Percentiles rank a stretch among this genome's conserved stretches.
phyloP scores from a whole-genome alignment of 2,329 filamentous ascomycete species.

The Hypoxylon sp. region DNA sequence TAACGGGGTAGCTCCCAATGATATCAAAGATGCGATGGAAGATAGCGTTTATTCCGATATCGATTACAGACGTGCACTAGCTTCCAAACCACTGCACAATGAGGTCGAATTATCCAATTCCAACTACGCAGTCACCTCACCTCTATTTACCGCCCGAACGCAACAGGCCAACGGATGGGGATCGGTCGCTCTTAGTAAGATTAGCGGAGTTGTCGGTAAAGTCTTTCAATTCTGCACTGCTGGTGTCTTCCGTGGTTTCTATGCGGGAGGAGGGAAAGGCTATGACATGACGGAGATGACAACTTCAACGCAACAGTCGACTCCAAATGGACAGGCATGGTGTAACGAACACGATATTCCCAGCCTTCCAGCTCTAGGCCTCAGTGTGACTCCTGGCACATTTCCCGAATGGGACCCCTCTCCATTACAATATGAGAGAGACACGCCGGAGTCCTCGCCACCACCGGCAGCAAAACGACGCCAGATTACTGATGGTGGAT shows the following conservation, averaged over 20 bases:
- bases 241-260: conserved; percentile 84
- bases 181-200: conserved; percentile 70
- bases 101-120: conserved; percentile 57
- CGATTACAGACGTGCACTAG: conserved; percentile 68
- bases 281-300: conserved; percentile 68
- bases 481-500: conserved; percentile 65
- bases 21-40: conserved; percentile 58
- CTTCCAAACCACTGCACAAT: conserved; percentile 61
- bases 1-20: conserved; percentile 51
- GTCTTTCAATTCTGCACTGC: conserved; percentile 87
- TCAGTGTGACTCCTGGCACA: conserved; percentile 48
- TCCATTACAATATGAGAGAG: conserved; percentile 53
- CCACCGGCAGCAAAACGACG: conserved; percentile 67
- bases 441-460: conserved; percentile 60
- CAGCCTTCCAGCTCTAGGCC: conserved; percentile 44
- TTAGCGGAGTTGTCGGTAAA: conserved; percentile 79
- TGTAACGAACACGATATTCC: conserved; percentile 53
- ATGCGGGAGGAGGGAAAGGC: conserved; percentile 83
- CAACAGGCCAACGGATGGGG: conserved; percentile 65
- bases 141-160: conserved; percentile 41
- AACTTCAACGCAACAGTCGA: conserved; percentile 36
- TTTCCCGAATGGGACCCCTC: conserved; percentile 56
- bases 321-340: conserved; percentile 40
- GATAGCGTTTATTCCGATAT: conserved; percentile 71
- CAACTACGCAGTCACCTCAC: conserved; percentile 48